phyloP scores from a whole-genome alignment of 2,329 filamentous ascomycete species.

The Xylariaceae sp. region DNA sequence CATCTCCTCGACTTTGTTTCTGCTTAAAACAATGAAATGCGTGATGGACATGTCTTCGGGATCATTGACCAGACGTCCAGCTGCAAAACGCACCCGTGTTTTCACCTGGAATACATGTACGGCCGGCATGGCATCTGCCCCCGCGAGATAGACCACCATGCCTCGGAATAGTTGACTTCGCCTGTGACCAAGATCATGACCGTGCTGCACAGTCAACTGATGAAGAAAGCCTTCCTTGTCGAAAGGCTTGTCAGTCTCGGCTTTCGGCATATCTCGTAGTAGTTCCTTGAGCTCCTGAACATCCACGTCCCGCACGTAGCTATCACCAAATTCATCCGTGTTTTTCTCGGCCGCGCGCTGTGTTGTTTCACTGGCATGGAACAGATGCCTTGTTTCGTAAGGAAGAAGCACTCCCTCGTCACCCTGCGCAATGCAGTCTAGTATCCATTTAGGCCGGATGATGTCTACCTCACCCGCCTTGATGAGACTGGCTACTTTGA shows the following conservation, averaged over 20 bases:
- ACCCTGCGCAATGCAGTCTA: slow-evolving; percentile 67
- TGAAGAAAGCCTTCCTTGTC: slow-evolving; percentile 44
- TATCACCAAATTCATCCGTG: slow-evolving; percentile 75
- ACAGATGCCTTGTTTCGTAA: slow-evolving; percentile 60
- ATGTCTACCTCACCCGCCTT: slow-evolving; percentile 68
- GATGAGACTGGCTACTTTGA: slow-evolving; percentile 78
- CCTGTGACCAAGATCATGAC: slow-evolving; percentile 47
- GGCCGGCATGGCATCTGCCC: slow-evolving; percentile 29
- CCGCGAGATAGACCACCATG: slow-evolving; percentile 39
- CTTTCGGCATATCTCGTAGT: slow-evolving; percentile 46
- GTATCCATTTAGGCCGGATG: slow-evolving; percentile 73
- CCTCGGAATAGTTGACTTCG: slow-evolving; percentile 49
- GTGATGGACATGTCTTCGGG: slow-evolving; percentile 55
- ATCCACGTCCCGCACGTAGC: slow-evolving; percentile 67
- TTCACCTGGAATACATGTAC: slow-evolving; percentile 41
- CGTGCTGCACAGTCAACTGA: slow-evolving; percentile 51
- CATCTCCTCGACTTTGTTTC: slow-evolving; percentile 34
- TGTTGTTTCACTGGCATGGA: slow-evolving; percentile 58
- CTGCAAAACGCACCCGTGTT: slow-evolving; percentile 63
- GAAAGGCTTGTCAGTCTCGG: slow-evolving; percentile 39
- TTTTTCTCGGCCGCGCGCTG: slow-evolving; percentile 52
- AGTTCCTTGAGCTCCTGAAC: slow-evolving; percentile 56
- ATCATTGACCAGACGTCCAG: slow-evolving; percentile 52
- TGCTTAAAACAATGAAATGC: slow-evolving; percentile 62
- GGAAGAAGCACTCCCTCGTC: slow-evolving; percentile 58